phyloP scores from a whole-genome alignment of 768 basidiomycete species.

The Russula abietina region DNA sequence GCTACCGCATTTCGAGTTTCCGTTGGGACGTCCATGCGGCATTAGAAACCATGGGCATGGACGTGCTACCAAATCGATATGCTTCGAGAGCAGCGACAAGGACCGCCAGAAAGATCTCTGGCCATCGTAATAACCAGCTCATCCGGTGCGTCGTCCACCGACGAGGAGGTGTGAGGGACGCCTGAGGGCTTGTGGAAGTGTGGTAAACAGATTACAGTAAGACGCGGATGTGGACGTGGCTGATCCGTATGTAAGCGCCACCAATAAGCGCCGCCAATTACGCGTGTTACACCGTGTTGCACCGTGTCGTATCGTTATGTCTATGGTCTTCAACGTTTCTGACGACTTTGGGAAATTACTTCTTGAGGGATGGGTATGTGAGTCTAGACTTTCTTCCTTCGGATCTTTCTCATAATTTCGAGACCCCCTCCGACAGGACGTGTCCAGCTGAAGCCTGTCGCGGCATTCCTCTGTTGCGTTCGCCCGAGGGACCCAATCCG shows the following conservation, averaged over 20 bases:
- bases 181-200: background rate
- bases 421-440: constrained; percentile 41
- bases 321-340: constrained; percentile 51
- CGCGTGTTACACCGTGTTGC: too few species aligned
- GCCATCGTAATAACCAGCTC: constrained; percentile 47
- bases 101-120: constrained; percentile 40
- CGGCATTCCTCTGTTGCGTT: constrained; percentile 64
- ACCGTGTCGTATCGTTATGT: constrained; percentile 34
- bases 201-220: background rate
- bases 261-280: too few species aligned
- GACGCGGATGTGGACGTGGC: too few species aligned
- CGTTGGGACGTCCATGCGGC: constrained; percentile 50
- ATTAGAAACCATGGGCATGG: constrained; percentile 9
- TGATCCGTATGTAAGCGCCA: too few species aligned
- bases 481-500: constrained; percentile 48
- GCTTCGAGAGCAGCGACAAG: constrained; percentile 37
- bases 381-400: background rate
- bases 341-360: constrained; percentile 48
- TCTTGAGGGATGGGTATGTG: constrained; percentile 24
- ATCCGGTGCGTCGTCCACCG: constrained; percentile 27
- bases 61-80: constrained; percentile 17
- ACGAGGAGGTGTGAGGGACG: constrained; percentile 6
- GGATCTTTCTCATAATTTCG: constrained; percentile 38
- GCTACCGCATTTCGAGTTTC: constrained; percentile 53
- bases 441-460: constrained; percentile 53